Evolutionary conservation across 108 stramenopile species (phyloP).

Genomic region (Craspedostauros australis): DNA sequence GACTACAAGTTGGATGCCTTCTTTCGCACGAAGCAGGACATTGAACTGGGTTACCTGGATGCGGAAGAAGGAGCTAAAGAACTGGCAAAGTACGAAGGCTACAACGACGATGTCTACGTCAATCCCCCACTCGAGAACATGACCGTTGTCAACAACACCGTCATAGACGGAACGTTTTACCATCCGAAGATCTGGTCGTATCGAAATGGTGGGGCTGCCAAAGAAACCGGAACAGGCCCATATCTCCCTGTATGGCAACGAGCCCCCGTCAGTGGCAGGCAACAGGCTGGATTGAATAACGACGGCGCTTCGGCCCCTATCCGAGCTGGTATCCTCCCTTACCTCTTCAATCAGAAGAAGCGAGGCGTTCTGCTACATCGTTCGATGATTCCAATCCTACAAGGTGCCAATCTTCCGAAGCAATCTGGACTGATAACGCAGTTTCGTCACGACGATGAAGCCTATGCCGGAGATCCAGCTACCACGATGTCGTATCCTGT

Average conservation of each 20-base stretch:
- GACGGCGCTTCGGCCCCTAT: background rate
- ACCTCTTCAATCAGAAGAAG: background rate
- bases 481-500: background rate
- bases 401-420: background rate
- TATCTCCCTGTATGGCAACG: background rate
- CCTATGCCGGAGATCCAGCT: background rate
- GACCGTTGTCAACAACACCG: background rate
- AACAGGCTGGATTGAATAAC: background rate
- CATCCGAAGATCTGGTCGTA: background rate
- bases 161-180: background rate
- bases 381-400: background rate
- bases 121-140: background rate
- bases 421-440: background rate
- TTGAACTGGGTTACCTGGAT: background rate
- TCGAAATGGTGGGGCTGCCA: background rate
- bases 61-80: background rate
- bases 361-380: background rate
- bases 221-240: background rate
- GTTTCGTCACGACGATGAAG: background rate
- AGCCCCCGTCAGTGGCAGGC: background rate
- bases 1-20: background rate
- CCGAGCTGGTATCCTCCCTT: background rate
- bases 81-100: too few relatives aligned
- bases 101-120: background rate
- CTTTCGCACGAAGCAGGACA: background rate